Conservation (phyloP, 352 stramenopile genomes). For the Pythium insidiosum region DNA sequence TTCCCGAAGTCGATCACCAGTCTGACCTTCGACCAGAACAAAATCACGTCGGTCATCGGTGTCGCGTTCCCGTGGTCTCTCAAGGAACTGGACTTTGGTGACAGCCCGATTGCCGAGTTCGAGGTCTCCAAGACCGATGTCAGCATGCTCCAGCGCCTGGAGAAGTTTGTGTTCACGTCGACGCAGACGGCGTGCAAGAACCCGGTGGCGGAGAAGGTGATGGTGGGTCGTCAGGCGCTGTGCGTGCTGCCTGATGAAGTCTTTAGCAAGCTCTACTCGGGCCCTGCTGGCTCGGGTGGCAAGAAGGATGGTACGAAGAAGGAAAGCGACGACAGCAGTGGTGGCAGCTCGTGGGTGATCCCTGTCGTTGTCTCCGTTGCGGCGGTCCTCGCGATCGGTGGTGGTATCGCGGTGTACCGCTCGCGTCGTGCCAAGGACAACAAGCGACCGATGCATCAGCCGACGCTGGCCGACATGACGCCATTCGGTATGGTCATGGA, state of each 20-base stretch:
- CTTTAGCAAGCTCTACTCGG: constrained; percentile 37
- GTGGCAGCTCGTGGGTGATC: not conserved
- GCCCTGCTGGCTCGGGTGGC: not conserved
- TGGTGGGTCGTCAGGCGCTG: constrained; percentile 22
- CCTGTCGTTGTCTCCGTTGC: not conserved
- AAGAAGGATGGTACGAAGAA: not conserved
- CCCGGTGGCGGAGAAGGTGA: constrained; percentile 30
- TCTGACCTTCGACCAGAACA: constrained; percentile 34
- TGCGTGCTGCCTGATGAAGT: constrained; percentile 63
- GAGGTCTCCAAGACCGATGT: constrained; percentile 63
- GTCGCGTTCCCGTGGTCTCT: constrained; percentile 48
- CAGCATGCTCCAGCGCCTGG: constrained; percentile 35
- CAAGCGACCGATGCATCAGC: too few relatives aligned
- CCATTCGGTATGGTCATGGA: too few relatives aligned
- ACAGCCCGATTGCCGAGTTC: constrained; percentile 45
- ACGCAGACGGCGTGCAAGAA: constrained; percentile 34
- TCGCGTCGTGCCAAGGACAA: not conserved
- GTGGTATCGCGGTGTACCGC: not conserved
- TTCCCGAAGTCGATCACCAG: constrained; percentile 37
- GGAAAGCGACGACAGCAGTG: not conserved
- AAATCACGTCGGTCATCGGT: constrained; percentile 40
- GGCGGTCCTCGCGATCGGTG: not conserved
- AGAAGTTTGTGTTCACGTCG: constrained; percentile 31
- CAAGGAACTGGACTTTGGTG: constrained; percentile 35
- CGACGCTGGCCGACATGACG: too few relatives aligned